Evolutionary conservation across 106 monocot species (phyloP), one percentile per base, ranked within the genome.

Genomic region (Dendrobium officinale): DNA sequence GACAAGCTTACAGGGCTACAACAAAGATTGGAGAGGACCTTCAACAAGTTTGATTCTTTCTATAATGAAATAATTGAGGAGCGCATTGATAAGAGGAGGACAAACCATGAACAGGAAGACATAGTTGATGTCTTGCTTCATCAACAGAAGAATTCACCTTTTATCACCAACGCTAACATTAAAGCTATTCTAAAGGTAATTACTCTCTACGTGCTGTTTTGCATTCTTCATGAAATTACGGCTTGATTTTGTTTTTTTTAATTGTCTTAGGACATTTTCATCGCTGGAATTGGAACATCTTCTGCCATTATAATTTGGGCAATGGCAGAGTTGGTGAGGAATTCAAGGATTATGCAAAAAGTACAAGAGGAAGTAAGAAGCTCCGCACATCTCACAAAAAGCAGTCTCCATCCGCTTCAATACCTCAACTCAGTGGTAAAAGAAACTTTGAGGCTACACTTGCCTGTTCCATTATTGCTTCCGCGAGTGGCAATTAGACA

Each of bases 371-470:
- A 88, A n/a, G 73, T 82, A 55, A 48, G 85, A 44, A n/a, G 55
- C 7, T 26, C 33, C 40, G 67, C 40, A 0, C 27, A 48, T 6
- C 6, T 48, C 9, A 76, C 80, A 22, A 64, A 45, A 9, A 67
- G 26, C 9, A 29, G 76, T 4, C 31, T 77, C 9, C 22, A 19
- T 9, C 0, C 19, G 67, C 79, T 82, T 79, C 17, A 47, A 5
- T 85, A 82, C 66, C 55, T 88, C 26, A 85, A 82, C 27, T 81
- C 87, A 0, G 82, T 82, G 37, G 47, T 88, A 0, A 88, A 85
- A 37, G 87, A 88, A 79, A 51, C 77, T 1, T 33, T 86, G 8
- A 67, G 86, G 45, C 51, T 88, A 42, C 88, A 88, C 72, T 72
- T 82, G 2, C 85, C 88, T 4, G 85, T 18, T 7, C 79, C 88